phyloP scores from a whole-genome alignment of 441 rosid genomes.

The Francoa sonchifolia region DNA sequence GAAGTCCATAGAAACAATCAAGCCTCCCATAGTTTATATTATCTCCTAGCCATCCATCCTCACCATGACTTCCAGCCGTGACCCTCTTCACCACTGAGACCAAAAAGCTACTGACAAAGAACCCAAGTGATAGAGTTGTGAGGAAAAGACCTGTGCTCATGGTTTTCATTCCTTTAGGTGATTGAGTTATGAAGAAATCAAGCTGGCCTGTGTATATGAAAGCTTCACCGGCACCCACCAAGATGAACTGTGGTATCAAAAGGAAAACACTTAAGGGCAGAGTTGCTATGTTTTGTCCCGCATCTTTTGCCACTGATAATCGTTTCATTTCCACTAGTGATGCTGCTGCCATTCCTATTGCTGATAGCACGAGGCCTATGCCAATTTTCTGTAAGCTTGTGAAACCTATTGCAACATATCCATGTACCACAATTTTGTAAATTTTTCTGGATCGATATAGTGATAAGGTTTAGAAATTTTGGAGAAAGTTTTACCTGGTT shows the following conservation, averaged over 20 bases:
- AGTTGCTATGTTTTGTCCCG: conserved; percentile 15
- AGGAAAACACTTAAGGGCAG: conserved; percentile 60
- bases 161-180: conserved; percentile 84
- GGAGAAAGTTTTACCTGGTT: conserved; percentile 74
- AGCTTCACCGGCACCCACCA: conserved; percentile 81
- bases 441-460: not conserved
- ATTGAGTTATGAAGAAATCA: conserved; percentile 83
- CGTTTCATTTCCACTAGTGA: conserved; percentile 47
- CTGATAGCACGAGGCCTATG: conserved; percentile 54
- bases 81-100: conserved; percentile 40
- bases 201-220: conserved; percentile 89
- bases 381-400: conserved; percentile 55
- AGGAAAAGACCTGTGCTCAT: conserved; percentile 59
- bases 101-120: conserved; percentile 53
- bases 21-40: conserved; percentile 56
- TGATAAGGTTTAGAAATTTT: no score
- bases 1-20: conserved; percentile 48
- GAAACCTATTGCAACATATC: conserved; percentile 36
- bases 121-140: conserved; percentile 52
- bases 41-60: conserved; percentile 49
- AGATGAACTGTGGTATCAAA: conserved; percentile 64
- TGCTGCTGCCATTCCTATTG: conserved; percentile 62
- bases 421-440: not conserved
- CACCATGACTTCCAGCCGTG: conserved; percentile 21
- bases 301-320: conserved; percentile 24